These are phyloP conservation scores for Mrakia blollopis DNA, from an alignment of 768 basidiomycete species.

Conservation along the genomic window DNA sequence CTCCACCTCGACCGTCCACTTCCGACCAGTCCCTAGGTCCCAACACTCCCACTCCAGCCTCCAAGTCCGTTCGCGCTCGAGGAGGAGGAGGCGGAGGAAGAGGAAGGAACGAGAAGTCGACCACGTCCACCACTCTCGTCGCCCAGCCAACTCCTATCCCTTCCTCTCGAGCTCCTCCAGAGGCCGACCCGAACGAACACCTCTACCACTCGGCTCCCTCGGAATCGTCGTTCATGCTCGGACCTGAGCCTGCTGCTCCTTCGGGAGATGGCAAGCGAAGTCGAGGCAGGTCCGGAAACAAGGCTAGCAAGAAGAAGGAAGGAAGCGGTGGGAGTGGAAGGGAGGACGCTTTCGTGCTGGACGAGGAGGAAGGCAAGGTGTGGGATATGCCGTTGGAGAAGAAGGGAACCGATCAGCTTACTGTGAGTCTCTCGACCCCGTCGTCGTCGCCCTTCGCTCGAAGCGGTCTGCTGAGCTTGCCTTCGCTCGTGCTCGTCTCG, in stretches of 20 bases:
- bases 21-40: background rate
- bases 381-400: constrained; percentile 29
- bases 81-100: background rate
- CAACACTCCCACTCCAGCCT: constrained; percentile 5
- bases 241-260: background rate
- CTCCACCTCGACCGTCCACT: background rate
- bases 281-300: background rate
- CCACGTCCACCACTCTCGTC: background rate
- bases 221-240: constrained; percentile 19
- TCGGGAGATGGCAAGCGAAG: constrained; percentile 2
- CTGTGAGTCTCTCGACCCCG: background rate
- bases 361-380: constrained; percentile 27
- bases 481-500: background rate
- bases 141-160: background rate
- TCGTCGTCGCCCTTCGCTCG: background rate
- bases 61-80: background rate
- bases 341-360: constrained; percentile 6
- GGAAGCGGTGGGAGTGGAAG: background rate
- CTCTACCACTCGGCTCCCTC: constrained; percentile 21
- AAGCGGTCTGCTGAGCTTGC: too few relatives aligned
- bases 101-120: background rate
- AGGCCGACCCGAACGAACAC: background rate
- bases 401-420: constrained; percentile 12
- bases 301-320: constrained; percentile 9
- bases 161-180: constrained; percentile 1